A percentile compares a stretch with the other conserved stretches of the same genome.
These are phyloP conservation scores for Dothideomycetidae sp. DNA, from an alignment of 2,329 filamentous ascomycete species.

Conservation along the genomic window DNA sequence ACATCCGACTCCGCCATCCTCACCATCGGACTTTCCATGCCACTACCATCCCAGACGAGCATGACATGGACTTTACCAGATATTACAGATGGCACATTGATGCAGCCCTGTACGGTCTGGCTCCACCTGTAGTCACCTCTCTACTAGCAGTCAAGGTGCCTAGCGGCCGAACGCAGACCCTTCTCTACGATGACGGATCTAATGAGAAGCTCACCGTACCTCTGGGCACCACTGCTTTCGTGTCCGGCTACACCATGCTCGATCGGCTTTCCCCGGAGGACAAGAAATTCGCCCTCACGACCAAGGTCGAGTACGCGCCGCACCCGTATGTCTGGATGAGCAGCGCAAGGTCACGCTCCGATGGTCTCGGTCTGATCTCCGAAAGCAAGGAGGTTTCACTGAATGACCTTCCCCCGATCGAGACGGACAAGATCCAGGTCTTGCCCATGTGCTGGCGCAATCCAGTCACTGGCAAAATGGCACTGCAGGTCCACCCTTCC, in stretches of 20 bases:
- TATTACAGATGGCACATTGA: slow-evolving; percentile 75
- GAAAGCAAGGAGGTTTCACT: slow-evolving; percentile 48
- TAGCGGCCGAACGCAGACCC: slow-evolving; percentile 47
- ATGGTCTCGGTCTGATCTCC: slow-evolving; percentile 57
- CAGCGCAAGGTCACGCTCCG: slow-evolving; percentile 47
- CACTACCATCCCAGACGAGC: slow-evolving; percentile 44
- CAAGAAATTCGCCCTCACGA: slow-evolving; percentile 51
- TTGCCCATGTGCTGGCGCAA: slow-evolving; percentile 69
- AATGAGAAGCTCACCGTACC: slow-evolving; percentile 53
- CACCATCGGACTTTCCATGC: slow-evolving; percentile 67
- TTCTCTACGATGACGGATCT: slow-evolving; percentile 60
- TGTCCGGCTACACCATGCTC: slow-evolving; percentile 57
- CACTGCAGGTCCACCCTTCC: slow-evolving; percentile 60
- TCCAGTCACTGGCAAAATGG: slow-evolving; percentile 52
- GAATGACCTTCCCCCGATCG: slow-evolving; percentile 49
- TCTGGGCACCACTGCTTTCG: slow-evolving; percentile 64
- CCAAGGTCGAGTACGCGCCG: slow-evolving; percentile 58
- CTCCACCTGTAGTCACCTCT: slow-evolving; percentile 59
- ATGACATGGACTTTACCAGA: slow-evolving; percentile 43
- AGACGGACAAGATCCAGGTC: slow-evolving; percentile 52
- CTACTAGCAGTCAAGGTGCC: slow-evolving; percentile 63
- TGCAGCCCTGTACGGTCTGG: slow-evolving; percentile 58
- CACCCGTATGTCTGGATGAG: slow-evolving; percentile 79
- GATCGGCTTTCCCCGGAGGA: slow-evolving; percentile 50
- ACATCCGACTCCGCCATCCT: slow-evolving; percentile 57